Conservation (phyloP, 768 basidiomycete genomes). For the Boletus patriciae region DNA sequence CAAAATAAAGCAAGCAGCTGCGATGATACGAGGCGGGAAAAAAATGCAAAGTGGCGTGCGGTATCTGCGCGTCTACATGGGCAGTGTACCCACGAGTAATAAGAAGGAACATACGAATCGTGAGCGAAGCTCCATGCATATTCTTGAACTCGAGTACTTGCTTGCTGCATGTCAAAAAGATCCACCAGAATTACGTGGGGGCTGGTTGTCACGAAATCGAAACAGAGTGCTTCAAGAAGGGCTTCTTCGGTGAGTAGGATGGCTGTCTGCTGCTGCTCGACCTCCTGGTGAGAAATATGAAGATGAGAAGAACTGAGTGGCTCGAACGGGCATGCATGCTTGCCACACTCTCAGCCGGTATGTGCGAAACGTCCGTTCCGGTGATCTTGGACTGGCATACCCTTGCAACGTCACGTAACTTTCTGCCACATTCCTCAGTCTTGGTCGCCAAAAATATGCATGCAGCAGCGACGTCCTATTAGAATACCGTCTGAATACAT, state of each 20-base stretch:
- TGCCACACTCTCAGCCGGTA: constrained; percentile 68
- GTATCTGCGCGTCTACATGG: constrained; percentile 47
- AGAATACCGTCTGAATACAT: constrained; percentile 6
- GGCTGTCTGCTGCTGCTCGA: constrained; percentile 64
- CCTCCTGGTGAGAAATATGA: constrained; percentile 52
- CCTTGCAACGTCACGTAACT: constrained; percentile 80
- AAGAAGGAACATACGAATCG: constrained; percentile 64
- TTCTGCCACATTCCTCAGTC: constrained; percentile 86
- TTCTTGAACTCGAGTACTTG: constrained; percentile 56
- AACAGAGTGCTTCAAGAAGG: constrained; percentile 79
- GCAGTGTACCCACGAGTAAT: constrained; percentile 1
- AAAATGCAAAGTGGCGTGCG: constrained; percentile 78
- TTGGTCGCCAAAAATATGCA: constrained; percentile 91
- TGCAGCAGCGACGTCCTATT: constrained; percentile 78
- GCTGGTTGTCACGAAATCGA: constrained; percentile 77
- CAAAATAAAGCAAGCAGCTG: constrained; percentile 75
- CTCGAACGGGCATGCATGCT: constrained; percentile 16
- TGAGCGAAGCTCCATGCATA: constrained; percentile 85
- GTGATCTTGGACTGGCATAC: constrained; percentile 70
- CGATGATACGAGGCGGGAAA: constrained; percentile 67
- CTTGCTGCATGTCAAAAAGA: constrained; percentile 58
- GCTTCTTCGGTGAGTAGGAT: constrained; percentile 78
- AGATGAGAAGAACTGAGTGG: background rate
- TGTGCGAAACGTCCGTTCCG: constrained; percentile 52
- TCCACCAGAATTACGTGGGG: constrained; percentile 77